phyloP scores from a whole-genome alignment of 2,329 filamentous ascomycete species.

The Metarhizium humberi region DNA sequence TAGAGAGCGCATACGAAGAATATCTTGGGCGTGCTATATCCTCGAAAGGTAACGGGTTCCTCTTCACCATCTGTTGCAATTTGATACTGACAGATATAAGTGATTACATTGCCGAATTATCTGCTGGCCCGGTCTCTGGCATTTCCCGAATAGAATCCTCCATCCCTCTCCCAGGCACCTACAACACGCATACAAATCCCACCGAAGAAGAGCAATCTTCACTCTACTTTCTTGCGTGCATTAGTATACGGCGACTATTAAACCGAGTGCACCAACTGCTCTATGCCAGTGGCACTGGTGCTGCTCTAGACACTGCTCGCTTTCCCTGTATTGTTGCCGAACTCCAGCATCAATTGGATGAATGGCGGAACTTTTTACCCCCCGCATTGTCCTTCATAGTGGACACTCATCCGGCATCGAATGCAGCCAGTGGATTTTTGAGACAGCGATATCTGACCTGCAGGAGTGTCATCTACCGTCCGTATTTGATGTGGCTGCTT shows the following conservation, averaged over 20 bases:
- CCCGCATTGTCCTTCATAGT: slow-evolving; percentile 31
- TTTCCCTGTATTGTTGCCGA: slow-evolving; percentile 40
- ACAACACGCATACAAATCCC: slow-evolving; percentile 31
- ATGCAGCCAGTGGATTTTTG: slow-evolving; percentile 37
- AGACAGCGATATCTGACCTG: slow-evolving; percentile 42
- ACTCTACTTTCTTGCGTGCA: slow-evolving; percentile 43
- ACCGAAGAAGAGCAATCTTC: slow-evolving; percentile 36
- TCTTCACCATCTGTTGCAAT: neutral
- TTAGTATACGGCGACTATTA: slow-evolving; percentile 38
- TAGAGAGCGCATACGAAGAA: slow-evolving; percentile 37
- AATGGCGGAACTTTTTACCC: slow-evolving; percentile 37
- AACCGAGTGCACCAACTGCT: slow-evolving; percentile 40
- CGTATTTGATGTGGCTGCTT: slow-evolving; percentile 40
- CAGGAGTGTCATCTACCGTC: slow-evolving; percentile 41
- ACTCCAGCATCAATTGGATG: slow-evolving; percentile 37
- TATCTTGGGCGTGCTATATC: slow-evolving; percentile 47
- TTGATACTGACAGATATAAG: slow-evolving; percentile 17
- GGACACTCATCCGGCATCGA: slow-evolving; percentile 18
- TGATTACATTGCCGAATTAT: slow-evolving; percentile 43
- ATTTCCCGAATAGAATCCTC: slow-evolving; percentile 42
- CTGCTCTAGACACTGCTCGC: slow-evolving; percentile 31
- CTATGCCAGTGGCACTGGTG: slow-evolving; percentile 35
- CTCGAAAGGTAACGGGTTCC: slow-evolving; percentile 32
- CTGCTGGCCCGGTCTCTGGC: slow-evolving; percentile 38
- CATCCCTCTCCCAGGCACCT: slow-evolving; percentile 36